phyloP scores from a whole-genome alignment of 768 basidiomycete species.

The Termitomyces sp. region DNA sequence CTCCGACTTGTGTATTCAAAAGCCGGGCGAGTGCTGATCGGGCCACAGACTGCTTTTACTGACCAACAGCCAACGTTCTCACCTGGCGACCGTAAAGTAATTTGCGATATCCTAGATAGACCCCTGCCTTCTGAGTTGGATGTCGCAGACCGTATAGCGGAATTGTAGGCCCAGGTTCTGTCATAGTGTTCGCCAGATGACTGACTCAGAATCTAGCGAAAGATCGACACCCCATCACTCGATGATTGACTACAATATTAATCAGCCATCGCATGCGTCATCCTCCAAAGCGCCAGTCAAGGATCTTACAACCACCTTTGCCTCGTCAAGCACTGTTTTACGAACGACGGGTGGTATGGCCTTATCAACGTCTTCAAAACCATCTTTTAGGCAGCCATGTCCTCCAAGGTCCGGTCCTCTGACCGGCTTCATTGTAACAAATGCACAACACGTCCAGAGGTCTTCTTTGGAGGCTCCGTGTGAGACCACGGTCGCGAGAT shows the following conservation, averaged over 20 bases:
- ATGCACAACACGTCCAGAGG: neutral
- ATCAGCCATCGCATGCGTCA: neutral
- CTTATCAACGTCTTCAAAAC: neutral
- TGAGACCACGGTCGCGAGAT: neutral
- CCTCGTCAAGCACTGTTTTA: conserved; percentile 6
- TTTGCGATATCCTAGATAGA: conserved; percentile 52
- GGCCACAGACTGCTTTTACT: conserved; percentile 37
- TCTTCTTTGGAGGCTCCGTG: neutral
- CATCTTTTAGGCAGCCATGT: neutral
- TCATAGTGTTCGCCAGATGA: conserved; percentile 8
- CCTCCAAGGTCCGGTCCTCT: neutral
- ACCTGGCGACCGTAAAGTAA: conserved; percentile 36
- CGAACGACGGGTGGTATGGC: neutral
- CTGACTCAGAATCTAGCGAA: conserved; percentile 20
- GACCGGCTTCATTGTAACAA: neutral
- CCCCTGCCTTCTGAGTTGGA: conserved; percentile 37
- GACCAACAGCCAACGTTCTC: conserved; percentile 37
- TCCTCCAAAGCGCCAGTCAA: conserved; percentile 7
- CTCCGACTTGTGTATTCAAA: neutral
- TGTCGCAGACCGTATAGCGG: conserved; percentile 33
- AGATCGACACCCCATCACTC: conserved; percentile 18
- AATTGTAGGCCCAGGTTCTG: conserved; percentile 41
- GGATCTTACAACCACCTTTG: neutral
- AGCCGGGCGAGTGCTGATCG: neutral
- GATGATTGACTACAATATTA: conserved; percentile 3